Evolutionary conservation across 768 basidiomycete species (phyloP).

Genomic region (Lactarius tabidus): DNA sequence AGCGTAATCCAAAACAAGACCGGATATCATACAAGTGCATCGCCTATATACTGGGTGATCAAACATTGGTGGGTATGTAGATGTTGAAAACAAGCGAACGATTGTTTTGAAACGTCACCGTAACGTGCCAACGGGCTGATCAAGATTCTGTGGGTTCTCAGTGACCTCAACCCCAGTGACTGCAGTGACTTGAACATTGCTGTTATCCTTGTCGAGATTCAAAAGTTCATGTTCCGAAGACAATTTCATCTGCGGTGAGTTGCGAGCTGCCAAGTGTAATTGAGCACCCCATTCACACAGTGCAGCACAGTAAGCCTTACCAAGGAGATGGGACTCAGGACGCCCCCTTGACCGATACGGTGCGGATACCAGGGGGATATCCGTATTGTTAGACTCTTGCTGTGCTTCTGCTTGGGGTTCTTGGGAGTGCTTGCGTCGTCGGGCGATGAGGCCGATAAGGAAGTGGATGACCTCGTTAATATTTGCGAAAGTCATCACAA

Average conservation of each 20-base stretch:
- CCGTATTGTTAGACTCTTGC: not conserved
- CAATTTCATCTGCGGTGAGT: not conserved
- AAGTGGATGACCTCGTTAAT: conserved; percentile 12
- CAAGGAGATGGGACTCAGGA: not conserved
- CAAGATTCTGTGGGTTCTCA: not conserved
- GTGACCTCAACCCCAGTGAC: too few species aligned
- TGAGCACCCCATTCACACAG: not conserved
- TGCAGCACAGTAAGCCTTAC: not conserved
- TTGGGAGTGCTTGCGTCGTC: not conserved
- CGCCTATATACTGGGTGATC: not conserved
- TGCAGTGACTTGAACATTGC: not conserved
- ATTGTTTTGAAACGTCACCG: not conserved
- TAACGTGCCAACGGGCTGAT: conserved; percentile 1
- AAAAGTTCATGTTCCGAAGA: not conserved
- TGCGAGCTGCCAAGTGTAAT: not conserved
- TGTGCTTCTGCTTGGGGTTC: not conserved
- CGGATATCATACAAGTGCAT: not conserved
- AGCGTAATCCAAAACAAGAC: not conserved
- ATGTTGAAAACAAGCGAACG: not conserved
- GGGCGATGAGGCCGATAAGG: not conserved
- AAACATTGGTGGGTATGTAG: conserved; percentile 1
- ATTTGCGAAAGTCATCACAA: conserved; percentile 19
- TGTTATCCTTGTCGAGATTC: not conserved
- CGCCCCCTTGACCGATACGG: not conserved
- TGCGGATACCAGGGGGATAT: not conserved